Conservation (phyloP, 1,284 basidiomycete genomes). For the Ceratobasidium papillatum region DNA sequence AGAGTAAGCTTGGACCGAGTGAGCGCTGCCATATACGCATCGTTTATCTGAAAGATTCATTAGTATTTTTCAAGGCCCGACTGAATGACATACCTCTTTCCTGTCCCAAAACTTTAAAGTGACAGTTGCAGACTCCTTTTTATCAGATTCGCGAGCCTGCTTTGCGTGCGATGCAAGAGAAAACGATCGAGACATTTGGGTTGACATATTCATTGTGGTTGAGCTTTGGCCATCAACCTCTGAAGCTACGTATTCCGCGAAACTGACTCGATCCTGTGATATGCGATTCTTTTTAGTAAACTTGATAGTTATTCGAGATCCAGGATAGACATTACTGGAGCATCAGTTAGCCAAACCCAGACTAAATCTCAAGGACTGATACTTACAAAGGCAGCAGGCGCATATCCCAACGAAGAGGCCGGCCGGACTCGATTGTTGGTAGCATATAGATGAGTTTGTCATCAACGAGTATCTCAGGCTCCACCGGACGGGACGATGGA, state of each 20-base stretch:
- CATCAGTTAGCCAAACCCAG: not conserved
- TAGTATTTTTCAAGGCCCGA: too few relatives aligned
- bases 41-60: not conserved
- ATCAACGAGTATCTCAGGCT: constrained; percentile 6
- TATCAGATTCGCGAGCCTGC: not conserved
- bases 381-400: constrained; percentile 3
- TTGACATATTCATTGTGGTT: not conserved
- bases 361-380: not conserved
- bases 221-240: not conserved
- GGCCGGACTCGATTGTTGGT: not conserved
- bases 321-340: not conserved
- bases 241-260: not conserved
- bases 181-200: not conserved
- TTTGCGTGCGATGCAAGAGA: not conserved
- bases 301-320: not conserved
- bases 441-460: not conserved
- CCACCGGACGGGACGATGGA: not conserved
- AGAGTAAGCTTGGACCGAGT: not conserved
- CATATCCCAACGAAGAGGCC: constrained; percentile 2
- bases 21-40: not conserved
- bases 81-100: not conserved
- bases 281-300: not conserved
- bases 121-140: not conserved
- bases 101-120: not conserved
- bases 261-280: not conserved